Conservation (phyloP, 768 basidiomycete genomes). For the Macrocybe gigantea region DNA sequence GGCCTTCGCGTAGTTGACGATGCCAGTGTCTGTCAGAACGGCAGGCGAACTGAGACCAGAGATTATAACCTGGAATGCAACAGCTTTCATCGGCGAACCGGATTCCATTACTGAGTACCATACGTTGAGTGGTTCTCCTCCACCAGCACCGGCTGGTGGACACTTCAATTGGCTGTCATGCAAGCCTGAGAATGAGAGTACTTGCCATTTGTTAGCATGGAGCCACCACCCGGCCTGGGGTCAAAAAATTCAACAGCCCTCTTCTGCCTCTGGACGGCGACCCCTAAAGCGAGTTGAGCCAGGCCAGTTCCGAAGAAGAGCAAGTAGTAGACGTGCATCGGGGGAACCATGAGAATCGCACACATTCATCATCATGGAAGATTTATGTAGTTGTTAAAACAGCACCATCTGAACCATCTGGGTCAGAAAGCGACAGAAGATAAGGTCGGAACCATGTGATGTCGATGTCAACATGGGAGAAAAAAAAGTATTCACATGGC, state of each 20-base stretch:
- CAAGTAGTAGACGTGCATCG: too few species aligned
- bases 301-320: too few species aligned
- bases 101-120: conserved; percentile 37
- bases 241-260: conserved; percentile 31
- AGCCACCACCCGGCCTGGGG: conserved; percentile 48
- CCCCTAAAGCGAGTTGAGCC: too few species aligned
- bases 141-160: conserved; percentile 23
- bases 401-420: not conserved
- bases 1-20: conserved; percentile 54
- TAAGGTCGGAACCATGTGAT: too few species aligned
- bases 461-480: too few species aligned
- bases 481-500: too few species aligned
- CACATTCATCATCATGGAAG: conserved; percentile 1
- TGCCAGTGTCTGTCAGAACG: conserved; percentile 50
- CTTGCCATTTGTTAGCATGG: conserved; percentile 55
- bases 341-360: not conserved
- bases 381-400: not conserved
- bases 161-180: not conserved
- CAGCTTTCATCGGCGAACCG: not conserved
- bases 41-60: conserved; percentile 54
- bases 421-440: too few species aligned
- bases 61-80: conserved; percentile 45
- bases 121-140: conserved; percentile 75
- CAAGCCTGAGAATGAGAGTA: not conserved
- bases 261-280: not conserved